Evolutionary conservation across 1,139 yeast genomes (phyloP), one percentile per base, ranked within the genome.

Genomic region (Debaryomyces udenii): DNA sequence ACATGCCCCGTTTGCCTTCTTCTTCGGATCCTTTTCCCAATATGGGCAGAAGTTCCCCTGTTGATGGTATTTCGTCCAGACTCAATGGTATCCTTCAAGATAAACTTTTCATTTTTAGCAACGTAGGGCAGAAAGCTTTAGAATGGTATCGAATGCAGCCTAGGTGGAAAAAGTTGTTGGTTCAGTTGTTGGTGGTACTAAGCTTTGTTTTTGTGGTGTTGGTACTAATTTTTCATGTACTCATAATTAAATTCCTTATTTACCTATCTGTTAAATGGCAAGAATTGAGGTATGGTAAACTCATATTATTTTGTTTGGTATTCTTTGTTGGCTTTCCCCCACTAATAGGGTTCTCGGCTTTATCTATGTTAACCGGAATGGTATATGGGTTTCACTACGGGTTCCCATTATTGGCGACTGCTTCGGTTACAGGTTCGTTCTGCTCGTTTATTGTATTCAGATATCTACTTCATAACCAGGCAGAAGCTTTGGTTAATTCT

Each of bases 341-440:
- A 1, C 51, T 91, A 50, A 64, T 90, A 37, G 99, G 99, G 2
- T 91, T 84, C 62, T 76, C 93, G 3, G 75, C 86, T 9, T 64
- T 87, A 28, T 76, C 85, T 14, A 74, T 87, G 44, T 61, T 87
- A 10, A 70, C 83, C 7, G 99, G 98, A 2, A 82, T 89, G 80
- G 78, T 86, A 20, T 93, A 85, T 59, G 98, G 98, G 2, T 76
- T 87, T 49, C 79, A 84, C 2, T 59, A 67, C 39, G 98, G 97
- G 0, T 91, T 96, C 94, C 72, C 85, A 3, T 60, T 89, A 11
- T 64, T 91, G 41, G 83, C 94, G 0, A 31, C 73, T 2, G 88
- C 90, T 0, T 80, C 96, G 0, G 68, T 87, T 2, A 35, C 74
- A 2, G 98, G 98, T 0, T 86, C 96, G 0, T 74, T 86, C 20